Evolutionary conservation across 495 filamentous ascomycete genomes (phyloP).

Genomic region (Daldinia childiae): DNA sequence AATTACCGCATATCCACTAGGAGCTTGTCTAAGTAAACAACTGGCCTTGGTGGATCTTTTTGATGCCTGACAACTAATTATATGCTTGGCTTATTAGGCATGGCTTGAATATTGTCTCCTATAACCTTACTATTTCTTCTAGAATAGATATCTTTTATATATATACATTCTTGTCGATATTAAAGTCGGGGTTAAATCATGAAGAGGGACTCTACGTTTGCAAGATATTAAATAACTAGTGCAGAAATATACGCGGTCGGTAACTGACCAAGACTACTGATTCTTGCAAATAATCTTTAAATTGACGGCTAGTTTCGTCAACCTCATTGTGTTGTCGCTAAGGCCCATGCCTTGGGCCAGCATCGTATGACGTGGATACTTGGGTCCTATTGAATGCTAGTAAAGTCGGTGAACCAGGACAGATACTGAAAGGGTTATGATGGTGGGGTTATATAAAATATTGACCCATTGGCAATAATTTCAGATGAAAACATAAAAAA

Average conservation of each 20-base stretch:
- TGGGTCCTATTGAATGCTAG: background rate
- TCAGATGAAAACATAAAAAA: background rate
- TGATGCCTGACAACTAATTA: no score
- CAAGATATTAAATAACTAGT: no score
- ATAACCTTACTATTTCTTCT: no score
- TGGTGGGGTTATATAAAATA: background rate
- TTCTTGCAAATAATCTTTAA: background rate
- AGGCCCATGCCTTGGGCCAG: background rate
- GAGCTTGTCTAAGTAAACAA: no score
- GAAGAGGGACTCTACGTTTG: no score
- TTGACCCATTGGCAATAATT: background rate
- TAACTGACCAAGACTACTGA: background rate
- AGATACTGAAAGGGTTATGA: background rate
- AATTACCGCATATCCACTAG: no score
- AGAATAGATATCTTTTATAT: no score
- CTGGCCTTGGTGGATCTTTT: no score
- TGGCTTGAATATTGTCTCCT: no score
- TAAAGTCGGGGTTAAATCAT: background rate
- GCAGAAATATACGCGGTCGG: no score
- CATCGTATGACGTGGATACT: constrained; percentile 3
- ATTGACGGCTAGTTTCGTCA: background rate
- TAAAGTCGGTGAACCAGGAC: background rate
- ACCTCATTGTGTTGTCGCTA: background rate
- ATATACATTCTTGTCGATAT: no score
- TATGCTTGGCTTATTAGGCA: no score